A percentile compares a stretch with the other conserved stretches of the same genome.
phyloP scores from a whole-genome alignment of 2,329 filamentous ascomycete genomes.

The Trichophyton rubrum region DNA sequence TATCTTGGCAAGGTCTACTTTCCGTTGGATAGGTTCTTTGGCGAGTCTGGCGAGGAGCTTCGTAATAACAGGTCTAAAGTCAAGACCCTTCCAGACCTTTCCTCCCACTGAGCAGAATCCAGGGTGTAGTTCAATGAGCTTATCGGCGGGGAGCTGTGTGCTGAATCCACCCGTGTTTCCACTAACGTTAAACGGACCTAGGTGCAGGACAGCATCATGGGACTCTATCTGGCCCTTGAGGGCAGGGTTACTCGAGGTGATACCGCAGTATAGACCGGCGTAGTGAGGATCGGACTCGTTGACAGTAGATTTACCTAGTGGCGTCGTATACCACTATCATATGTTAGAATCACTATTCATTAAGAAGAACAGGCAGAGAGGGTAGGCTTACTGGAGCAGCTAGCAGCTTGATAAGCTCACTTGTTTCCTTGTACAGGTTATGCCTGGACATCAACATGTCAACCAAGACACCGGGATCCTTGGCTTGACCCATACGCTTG shows the following conservation, averaged over 20 bases:
- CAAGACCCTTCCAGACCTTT: conserved; percentile 11
- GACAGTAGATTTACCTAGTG: conserved; percentile 11
- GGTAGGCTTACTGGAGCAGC: conserved; percentile 9
- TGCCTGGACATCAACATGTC: conserved; percentile 11
- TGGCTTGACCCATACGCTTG: conserved; percentile 8
- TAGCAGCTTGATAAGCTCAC: conserved; percentile 10
- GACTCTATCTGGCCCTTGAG: conserved; percentile 6
- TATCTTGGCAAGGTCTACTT: neutral
- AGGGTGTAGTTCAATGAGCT: conserved; percentile 10
- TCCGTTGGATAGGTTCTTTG: conserved; percentile 10
- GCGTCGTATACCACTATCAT: conserved; percentile 10
- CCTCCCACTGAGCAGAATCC: conserved; percentile 11
- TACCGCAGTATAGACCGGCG: conserved; percentile 11
- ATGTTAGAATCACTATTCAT: neutral
- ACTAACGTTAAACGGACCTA: conserved; percentile 9
- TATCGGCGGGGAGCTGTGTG: conserved; percentile 8
- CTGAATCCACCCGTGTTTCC: conserved; percentile 13
- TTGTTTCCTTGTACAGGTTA: conserved; percentile 8
- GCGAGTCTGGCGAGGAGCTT: conserved; percentile 9
- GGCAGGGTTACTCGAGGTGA: conserved; percentile 6
- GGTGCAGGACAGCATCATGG: conserved; percentile 11
- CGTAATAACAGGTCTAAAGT: conserved; percentile 11
- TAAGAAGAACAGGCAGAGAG: neutral
- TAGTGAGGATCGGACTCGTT: conserved; percentile 11
- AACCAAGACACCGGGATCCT: conserved; percentile 10